phyloP scores from a whole-genome alignment of 176 grass and related monocot species.

The Avena eriantha region DNA sequence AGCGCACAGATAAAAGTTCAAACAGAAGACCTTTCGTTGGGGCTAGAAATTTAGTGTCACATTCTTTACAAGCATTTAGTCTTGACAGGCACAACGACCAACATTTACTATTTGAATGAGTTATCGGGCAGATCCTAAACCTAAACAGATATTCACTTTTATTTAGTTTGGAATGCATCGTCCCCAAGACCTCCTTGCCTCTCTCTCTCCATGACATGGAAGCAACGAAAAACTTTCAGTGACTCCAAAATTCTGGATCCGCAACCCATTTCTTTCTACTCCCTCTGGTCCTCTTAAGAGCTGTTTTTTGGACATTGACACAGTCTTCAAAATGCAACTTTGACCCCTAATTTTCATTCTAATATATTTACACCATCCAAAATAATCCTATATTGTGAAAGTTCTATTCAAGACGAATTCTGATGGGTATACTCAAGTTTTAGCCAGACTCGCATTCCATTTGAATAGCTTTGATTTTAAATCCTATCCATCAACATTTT shows the following conservation, averaged over 20 bases:
- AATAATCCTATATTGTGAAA: not conserved
- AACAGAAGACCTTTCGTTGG: not conserved
- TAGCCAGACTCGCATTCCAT: not conserved
- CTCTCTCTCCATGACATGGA: not conserved
- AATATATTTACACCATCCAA: not conserved
- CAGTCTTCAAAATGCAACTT: not conserved
- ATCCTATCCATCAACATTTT: not conserved
- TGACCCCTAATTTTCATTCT: not conserved
- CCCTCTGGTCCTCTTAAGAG: constrained; percentile 2
- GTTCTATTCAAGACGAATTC: not conserved
- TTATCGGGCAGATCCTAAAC: not conserved
- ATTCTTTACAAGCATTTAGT: constrained; percentile 9
- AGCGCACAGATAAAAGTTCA: not conserved
- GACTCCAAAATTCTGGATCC: constrained; percentile 20
- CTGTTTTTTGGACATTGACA: not conserved
- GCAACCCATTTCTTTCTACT: not conserved
- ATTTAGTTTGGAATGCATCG: constrained; percentile 31
- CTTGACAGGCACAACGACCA: not conserved
- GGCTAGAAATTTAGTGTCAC: not conserved
- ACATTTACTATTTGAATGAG: constrained; percentile 14
- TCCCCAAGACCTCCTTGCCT: not conserved
- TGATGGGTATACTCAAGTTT: not conserved
- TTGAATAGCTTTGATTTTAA: not conserved
- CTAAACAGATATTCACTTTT: constrained; percentile 24
- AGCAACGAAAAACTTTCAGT: not conserved